Percentiles rank a stretch among this genome's conserved stretches.
phyloP scores from a whole-genome alignment of 2,329 filamentous ascomycete genomes.

The Rugonectria rugulosa region DNA sequence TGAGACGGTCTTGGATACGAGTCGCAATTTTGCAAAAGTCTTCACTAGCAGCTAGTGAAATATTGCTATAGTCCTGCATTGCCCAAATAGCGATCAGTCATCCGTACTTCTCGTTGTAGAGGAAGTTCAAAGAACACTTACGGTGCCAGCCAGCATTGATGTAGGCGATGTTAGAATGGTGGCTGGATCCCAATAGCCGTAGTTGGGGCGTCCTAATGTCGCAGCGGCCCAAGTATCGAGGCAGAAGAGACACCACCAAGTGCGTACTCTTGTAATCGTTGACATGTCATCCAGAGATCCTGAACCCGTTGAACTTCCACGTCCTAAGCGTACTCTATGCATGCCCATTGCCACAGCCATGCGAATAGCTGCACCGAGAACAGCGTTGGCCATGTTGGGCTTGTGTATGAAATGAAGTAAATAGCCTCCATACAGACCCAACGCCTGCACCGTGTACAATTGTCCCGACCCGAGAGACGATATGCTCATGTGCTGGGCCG shows the following conservation, averaged over 20 bases:
- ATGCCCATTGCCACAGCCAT: conserved; percentile 76
- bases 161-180: conserved; percentile 35
- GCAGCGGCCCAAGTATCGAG: conserved; percentile 77
- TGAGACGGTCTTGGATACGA: conserved; percentile 71
- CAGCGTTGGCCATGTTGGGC: conserved; percentile 76
- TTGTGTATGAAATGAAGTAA: conserved; percentile 79
- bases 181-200: conserved; percentile 71
- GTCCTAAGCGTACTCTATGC: conserved; percentile 63
- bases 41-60: conserved; percentile 73
- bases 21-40: conserved; percentile 81
- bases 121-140: conserved; percentile 59
- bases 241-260: conserved; percentile 78
- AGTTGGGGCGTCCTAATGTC: conserved; percentile 73
- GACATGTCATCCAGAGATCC: conserved; percentile 8
- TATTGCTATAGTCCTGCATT: conserved; percentile 50
- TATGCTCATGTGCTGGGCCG: conserved; percentile 70
- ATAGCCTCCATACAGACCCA: conserved; percentile 74
- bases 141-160: not conserved
- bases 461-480: conserved; percentile 66
- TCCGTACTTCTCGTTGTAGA: conserved; percentile 62
- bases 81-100: conserved; percentile 43
- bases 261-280: conserved; percentile 67
- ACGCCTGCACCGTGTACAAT: conserved; percentile 72
- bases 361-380: conserved; percentile 72
- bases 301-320: not conserved